A percentile compares a stretch with the other conserved stretches of the same genome.
Evolutionary conservation across 129 eudicot genomes (phyloP).

Genomic region (Helichrysum umbraculigerum): DNA sequence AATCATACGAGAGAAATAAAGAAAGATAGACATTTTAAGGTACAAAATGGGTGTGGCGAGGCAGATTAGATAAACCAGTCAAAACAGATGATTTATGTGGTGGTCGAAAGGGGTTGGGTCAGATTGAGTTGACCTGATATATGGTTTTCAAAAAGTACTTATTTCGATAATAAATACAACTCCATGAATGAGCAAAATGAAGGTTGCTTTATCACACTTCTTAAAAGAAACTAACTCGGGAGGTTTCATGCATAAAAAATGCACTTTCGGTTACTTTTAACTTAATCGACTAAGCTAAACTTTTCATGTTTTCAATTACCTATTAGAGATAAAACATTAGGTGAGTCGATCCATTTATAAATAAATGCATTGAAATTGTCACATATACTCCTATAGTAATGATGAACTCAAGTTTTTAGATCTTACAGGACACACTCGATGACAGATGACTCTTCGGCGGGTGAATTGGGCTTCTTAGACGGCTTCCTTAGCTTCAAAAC

Average conservation of each 20-base stretch:
- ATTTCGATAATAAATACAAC: no score
- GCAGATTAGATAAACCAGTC: not conserved
- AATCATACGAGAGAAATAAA: not conserved
- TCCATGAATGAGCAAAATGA: no score
- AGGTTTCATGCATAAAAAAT: no score
- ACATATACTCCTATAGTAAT: not conserved
- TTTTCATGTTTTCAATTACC: not conserved
- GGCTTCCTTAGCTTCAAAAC: conserved; percentile 57
- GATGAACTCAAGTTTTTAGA: not conserved
- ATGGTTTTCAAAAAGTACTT: not conserved
- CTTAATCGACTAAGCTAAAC: not conserved
- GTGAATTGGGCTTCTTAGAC: conserved; percentile 50
- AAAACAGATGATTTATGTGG: not conserved
- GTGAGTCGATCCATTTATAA: not conserved
- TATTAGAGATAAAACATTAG: not conserved
- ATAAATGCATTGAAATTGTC: not conserved
- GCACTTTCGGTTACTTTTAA: no score
- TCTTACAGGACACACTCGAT: conserved; percentile 72
- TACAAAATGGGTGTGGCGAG: not conserved
- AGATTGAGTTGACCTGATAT: no score
- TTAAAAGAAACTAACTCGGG: no score
- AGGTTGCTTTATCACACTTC: no score
- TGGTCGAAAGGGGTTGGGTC: not conserved
- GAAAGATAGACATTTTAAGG: not conserved
- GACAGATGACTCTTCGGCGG: conserved; percentile 54